These are phyloP conservation scores for Vachellia pachyceras DNA, from an alignment of 306 rosid genomes.

Conservation along the genomic window DNA sequence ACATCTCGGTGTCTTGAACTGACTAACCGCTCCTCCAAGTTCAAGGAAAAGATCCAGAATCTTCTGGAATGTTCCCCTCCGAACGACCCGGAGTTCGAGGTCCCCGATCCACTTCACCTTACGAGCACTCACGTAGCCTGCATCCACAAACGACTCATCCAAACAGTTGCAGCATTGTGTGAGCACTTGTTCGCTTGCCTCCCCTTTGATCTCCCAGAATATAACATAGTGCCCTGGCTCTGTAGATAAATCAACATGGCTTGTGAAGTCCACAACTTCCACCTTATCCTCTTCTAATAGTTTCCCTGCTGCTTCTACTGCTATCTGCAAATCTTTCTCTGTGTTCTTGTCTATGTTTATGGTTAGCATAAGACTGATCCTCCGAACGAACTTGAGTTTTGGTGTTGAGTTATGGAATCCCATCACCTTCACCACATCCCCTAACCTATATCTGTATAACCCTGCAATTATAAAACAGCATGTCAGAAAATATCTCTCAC, in stretches of 20 bases:
- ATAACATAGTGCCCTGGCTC: slow-evolving; percentile 91
- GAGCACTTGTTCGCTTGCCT: slow-evolving; percentile 56
- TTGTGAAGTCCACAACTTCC: slow-evolving; percentile 83
- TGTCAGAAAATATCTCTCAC: too few species aligned
- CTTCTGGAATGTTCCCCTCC: slow-evolving; percentile 78
- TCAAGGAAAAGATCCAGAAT: slow-evolving; percentile 73
- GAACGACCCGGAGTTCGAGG: slow-evolving; percentile 73
- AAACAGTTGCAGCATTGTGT: slow-evolving; percentile 78
- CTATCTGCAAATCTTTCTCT: slow-evolving; percentile 76
- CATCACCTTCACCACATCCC: slow-evolving; percentile 82
- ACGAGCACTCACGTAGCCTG: slow-evolving; percentile 80
- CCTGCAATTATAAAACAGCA: slow-evolving; percentile 53
- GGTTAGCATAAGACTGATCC: slow-evolving; percentile 70
- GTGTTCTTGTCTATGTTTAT: slow-evolving; percentile 97
- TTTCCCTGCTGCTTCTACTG: slow-evolving; percentile 73
- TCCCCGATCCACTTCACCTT: slow-evolving; percentile 74
- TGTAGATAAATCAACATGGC: slow-evolving; percentile 64
- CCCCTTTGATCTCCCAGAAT: slow-evolving; percentile 86
- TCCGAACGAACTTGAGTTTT: slow-evolving; percentile 71
- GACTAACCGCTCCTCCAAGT: slow-evolving; percentile 81
- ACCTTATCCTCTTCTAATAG: slow-evolving; percentile 59
- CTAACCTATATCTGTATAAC: slow-evolving; percentile 78
- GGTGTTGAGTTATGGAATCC: slow-evolving; percentile 90
- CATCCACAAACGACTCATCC: slow-evolving; percentile 75
- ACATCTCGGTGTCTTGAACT: slow-evolving; percentile 87